These are phyloP conservation scores for Fraxinus velutina DNA, from an alignment of 305 asterid species.

Conservation along the genomic window DNA sequence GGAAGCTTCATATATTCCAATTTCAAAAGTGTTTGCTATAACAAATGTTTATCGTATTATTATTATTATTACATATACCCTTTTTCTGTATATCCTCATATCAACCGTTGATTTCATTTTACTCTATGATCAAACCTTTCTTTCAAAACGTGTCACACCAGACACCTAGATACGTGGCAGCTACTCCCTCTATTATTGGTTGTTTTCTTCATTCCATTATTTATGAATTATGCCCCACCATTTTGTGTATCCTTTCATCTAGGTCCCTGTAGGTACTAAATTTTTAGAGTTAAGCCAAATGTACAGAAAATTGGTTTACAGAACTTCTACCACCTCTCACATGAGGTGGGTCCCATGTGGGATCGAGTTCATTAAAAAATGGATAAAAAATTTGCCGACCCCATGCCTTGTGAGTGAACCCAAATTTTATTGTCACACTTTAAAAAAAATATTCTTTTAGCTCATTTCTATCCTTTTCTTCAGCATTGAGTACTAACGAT, in stretches of 20 bases:
- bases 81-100: not conserved
- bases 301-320: too few species aligned
- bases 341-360: too few species aligned
- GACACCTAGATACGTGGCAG: slow-evolving; percentile 25
- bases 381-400: too few species aligned
- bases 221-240: slow-evolving; percentile 14
- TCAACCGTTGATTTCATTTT: slow-evolving; percentile 13
- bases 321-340: too few species aligned
- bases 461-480: not conserved
- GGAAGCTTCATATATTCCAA: not conserved
- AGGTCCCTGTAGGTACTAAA: not conserved
- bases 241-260: slow-evolving; percentile 5
- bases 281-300: not conserved
- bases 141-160: not conserved
- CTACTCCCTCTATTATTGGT: slow-evolving; percentile 40
- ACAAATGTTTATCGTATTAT: not conserved
- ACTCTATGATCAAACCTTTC: slow-evolving; percentile 15
- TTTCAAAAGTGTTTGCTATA: not conserved
- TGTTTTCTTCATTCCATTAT: not conserved
- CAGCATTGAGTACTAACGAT: not conserved
- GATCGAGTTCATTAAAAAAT: too few species aligned
- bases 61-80: not conserved
- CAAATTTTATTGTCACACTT: slow-evolving; percentile 5
- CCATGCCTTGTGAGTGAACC: too few species aligned
- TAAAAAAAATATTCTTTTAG: not conserved